Evolutionary conservation across 257 asterid species (phyloP).

Genomic region (Prunella vulgaris): DNA sequence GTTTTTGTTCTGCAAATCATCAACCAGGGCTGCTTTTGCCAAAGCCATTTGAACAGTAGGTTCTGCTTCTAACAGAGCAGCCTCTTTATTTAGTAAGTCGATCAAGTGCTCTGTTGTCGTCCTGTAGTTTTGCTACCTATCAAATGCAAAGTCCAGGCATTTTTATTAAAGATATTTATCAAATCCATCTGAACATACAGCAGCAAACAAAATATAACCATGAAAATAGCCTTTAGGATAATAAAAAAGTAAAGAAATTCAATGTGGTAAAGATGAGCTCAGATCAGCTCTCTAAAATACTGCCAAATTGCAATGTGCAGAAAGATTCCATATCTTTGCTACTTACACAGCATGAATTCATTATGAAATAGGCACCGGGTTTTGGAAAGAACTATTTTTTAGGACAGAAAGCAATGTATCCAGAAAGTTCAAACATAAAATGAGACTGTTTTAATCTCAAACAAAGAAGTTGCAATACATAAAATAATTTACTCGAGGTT

Average conservation of each 20-base stretch:
- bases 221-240: conserved; percentile 3
- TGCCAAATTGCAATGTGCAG: no score
- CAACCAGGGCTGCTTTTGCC: conserved; percentile 89
- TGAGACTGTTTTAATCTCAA: no score
- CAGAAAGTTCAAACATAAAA: no score
- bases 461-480: no score
- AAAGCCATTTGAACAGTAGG: conserved; percentile 75
- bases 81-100: conserved; percentile 89
- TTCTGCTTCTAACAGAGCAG: conserved; percentile 87
- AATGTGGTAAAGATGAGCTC: conserved; percentile 4
- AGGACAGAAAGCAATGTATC: no score
- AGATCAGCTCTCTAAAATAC: conserved; percentile 78
- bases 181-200: conserved; percentile 2
- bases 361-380: no score
- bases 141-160: conserved; percentile 17
- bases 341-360: no score
- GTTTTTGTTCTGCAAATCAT: conserved; percentile 84
- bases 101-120: conserved; percentile 85
- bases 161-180: background rate
- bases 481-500: no score
- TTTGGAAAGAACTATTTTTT: no score
- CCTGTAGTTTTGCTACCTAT: conserved; percentile 85
- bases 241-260: conserved; percentile 15
- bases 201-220: conserved; percentile 1
- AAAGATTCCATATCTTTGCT: no score